Base-by-base conservation (phyloP, 805 yeast species). In the Saturnispora silvae region DNA sequence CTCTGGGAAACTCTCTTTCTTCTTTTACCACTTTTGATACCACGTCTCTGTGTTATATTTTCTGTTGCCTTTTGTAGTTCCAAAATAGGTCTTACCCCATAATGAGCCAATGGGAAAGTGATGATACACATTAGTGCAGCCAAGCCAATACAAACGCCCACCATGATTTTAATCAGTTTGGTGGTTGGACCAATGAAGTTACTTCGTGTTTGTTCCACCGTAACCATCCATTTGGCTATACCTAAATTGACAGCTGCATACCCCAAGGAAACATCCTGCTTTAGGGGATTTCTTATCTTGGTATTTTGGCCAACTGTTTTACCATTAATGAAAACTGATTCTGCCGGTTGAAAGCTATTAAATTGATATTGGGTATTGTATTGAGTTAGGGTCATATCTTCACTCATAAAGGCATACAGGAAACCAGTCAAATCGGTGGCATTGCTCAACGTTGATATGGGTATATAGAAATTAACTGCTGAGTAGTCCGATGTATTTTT, bases 71-170 rank as follows among this genome's bases (percentile, higher is more conserved):
- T 75, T 50, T 81, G 85, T 30, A 86, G 64, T 40, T 77, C 69
- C 30, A 83, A 70, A 40, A 86, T 84, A 0, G 96, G 96, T 45
- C 81, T 60, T 5, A 85, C 87, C 25, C 87, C 85, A 65, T 77
- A 81, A 41, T 82, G 85, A 0, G 95, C 85, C 37, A 86, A 57
- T 4, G 92, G 87, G 53, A 85, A 71, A 1, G 95, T 83, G n/a
- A 82, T 53, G 1, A 82, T 42, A 45, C 82, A 75, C 65, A 84
- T 74, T 44, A 80, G 70, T 1, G 64, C 82, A 3, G 92, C 92
- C 16, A 81, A 73, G 1, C 82, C 94, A 27, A 86, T 62, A 18
- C 82, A 84, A 1, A 82, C 78, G 4, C 92, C 94, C 31, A 77
- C 68, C 41, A 83, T 78, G 34, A 86, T 79, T 45, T 73, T 72